Percentiles rank a stretch among this genome's conserved stretches.
These are phyloP conservation scores for Entonaema liquescens DNA, from an alignment of 495 filamentous ascomycete genomes.

Conservation along the genomic window DNA sequence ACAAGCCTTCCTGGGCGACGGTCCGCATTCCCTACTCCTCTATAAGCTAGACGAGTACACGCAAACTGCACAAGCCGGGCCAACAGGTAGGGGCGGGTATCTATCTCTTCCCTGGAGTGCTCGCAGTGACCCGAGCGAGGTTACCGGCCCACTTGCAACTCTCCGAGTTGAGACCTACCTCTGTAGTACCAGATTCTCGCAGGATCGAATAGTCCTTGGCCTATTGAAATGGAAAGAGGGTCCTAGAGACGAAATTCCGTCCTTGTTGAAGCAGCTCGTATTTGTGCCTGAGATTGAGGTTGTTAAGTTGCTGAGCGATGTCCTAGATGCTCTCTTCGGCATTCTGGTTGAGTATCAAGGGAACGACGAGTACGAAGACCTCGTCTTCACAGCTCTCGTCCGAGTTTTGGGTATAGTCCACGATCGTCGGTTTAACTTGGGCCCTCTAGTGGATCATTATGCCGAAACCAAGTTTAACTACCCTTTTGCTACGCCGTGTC, in stretches of 20 bases:
- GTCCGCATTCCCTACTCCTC: slow-evolving; percentile 78
- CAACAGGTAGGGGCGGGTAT: slow-evolving; percentile 79
- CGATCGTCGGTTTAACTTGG: slow-evolving; percentile 91
- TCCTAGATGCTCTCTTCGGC: slow-evolving; percentile 91
- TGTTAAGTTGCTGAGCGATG: slow-evolving; percentile 88
- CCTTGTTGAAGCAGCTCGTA: slow-evolving; percentile 79
- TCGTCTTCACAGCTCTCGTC: slow-evolving; percentile 90
- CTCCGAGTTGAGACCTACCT: slow-evolving; percentile 86
- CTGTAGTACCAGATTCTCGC: slow-evolving; percentile 94
- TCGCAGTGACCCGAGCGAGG: slow-evolving; percentile 71
- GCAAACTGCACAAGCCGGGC: slow-evolving; percentile 56
- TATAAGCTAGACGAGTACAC: slow-evolving; percentile 93
- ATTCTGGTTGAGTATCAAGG: slow-evolving; percentile 88
- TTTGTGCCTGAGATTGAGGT: slow-evolving; percentile 98
- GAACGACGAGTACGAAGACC: slow-evolving; percentile 89
- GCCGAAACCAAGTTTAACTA: slow-evolving; percentile 91
- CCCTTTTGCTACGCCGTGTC: slow-evolving; percentile 90
- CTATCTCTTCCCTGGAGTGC: slow-evolving; percentile 81
- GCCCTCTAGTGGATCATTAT: slow-evolving; percentile 89
- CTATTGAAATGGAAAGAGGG: slow-evolving; percentile 87
- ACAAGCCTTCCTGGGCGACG: slow-evolving; percentile 90
- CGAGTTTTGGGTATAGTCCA: slow-evolving; percentile 92
- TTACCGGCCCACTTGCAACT: slow-evolving; percentile 77
- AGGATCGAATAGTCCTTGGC: slow-evolving; percentile 87
- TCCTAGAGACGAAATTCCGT: slow-evolving; percentile 70